phyloP scores from a whole-genome alignment of 768 basidiomycete species.

The Amanita rimosa region DNA sequence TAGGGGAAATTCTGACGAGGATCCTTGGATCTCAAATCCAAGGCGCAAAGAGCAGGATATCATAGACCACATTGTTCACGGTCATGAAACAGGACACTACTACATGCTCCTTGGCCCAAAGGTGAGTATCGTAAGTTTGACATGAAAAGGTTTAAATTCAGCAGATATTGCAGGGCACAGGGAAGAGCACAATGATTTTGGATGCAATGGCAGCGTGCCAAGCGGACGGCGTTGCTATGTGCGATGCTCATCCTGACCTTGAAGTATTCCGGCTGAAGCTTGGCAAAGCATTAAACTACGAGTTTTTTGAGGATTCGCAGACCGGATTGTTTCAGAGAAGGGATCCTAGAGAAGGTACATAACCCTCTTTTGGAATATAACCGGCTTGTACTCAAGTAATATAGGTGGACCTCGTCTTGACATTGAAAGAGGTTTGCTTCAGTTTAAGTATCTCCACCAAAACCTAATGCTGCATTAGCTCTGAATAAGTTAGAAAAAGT shows the following conservation, averaged over 20 bases:
- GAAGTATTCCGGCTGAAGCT: constrained; percentile 80
- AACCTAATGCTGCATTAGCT: constrained; percentile 25
- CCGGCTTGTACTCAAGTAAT: not conserved
- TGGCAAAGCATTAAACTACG: constrained; percentile 79
- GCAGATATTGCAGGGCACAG: constrained; percentile 42
- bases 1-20: constrained; percentile 24
- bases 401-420: constrained; percentile 67
- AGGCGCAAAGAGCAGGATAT: constrained; percentile 63
- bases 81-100: constrained; percentile 61
- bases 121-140: constrained; percentile 22
- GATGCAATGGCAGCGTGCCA: constrained; percentile 67
- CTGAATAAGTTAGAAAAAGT: constrained; percentile 82
- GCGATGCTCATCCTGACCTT: constrained; percentile 78
- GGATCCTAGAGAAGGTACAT: constrained; percentile 68
- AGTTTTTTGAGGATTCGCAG: constrained; percentile 78
- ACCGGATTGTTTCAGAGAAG: constrained; percentile 70
- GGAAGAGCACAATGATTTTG: constrained; percentile 77
- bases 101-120: constrained; percentile 73
- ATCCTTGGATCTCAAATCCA: constrained; percentile 48
- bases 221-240: constrained; percentile 63
- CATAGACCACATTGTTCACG: constrained; percentile 73
- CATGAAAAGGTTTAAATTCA: constrained; percentile 1
- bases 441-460: not conserved
- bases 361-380: not conserved
- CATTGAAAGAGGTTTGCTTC: constrained; percentile 57